Base-by-base conservation (phyloP, 306 rosid species). In the Medicago arabica region DNA sequence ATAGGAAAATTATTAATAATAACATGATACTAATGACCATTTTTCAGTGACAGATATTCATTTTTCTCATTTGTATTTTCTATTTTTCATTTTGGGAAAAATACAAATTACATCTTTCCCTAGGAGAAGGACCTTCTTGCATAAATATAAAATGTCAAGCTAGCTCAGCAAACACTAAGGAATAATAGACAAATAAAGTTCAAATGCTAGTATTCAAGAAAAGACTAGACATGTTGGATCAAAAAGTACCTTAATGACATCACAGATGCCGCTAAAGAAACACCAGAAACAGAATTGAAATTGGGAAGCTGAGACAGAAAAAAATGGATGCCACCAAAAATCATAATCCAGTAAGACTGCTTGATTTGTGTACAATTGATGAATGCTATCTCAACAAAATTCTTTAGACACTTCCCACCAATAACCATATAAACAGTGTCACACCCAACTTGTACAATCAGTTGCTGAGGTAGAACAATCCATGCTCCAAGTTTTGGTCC, bases 221-320 rank as follows among this genome's bases (percentile, higher is more conserved):
- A n/a, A n/a, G n/a, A n/a, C n/a, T n/a, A n/a, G n/a, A n/a, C n/a
- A n/a, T n/a, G n/a, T n/a, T n/a, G n/a, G n/a, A n/a, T 10, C 0
- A 67, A 65, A 39, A 59, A 51, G 16, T 81, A 89, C 98, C 97
- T 84, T 31, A 93, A 87, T 11, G 97, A 91, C 98, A 94, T 91
- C 44, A 90, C 57, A 19, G 98, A 96, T 21, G 98, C 98, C 6
- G 96, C 97, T 41, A 94, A 83, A 10, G 98, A 94, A 80, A 94
- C 91, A 4, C 93, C 93, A 10, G 95, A 95, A 55, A 91, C 98
- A 61, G 98, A 94, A 71, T 94, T 91, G 80, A 94, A 90, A 76
- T 94, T 86, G 17, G 98, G 98, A 75, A 94, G 97, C 88, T 94
- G 97, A 75, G 97, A 94, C 41, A 94, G 95, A 75, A 91, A 87